Evolutionary conservation across 164 flowering plant species (phyloP), one percentile per base, ranked within the genome.

Genomic region (Umbilicus rupestris): DNA sequence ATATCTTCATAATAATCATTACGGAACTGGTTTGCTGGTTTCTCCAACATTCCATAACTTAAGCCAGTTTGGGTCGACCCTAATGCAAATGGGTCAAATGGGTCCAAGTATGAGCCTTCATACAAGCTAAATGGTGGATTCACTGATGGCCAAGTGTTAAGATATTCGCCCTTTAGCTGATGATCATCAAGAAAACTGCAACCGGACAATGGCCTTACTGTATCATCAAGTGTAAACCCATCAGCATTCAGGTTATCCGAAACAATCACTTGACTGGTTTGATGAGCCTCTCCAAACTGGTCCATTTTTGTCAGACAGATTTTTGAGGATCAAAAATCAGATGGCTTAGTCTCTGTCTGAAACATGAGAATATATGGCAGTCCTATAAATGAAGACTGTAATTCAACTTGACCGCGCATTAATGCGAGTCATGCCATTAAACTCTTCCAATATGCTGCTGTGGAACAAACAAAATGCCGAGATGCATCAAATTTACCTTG

Each of bases 1-100:
- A 72, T 44, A 41, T 59, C 24, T 39, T 78, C 75, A 47, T 62
- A 73, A 68, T 39, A 45, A 46, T 68, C 62, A 35, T 68, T 55
- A 2, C 63, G 28, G 22, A 64, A 66, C 28, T 60, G 66, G 58
- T 30, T 69, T 3, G 29, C 60, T 14, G 60, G 60, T 14, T 7
- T 24, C 1, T 52, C 58, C 15, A 52, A 16, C 29, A 22, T 28
- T 15, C 33, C 60, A 55, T 15, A 28, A 55, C 60, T 55, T 22
- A 26, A 55, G 0, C 14, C 33, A 28, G 33, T 55, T 3, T 55
- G 33, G 33, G 19, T 26, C 28, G 60, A 55, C 19, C 33, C 60
- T 26, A 28, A 11, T 8, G 31, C 60, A 55, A 17, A 55, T 14
- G 60, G 0, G 33, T 55, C 60, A 26, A 55, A 55, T 12, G 60